Conservation (phyloP, 2,329 filamentous ascomycete genomes). For the Penicillium italicum region DNA sequence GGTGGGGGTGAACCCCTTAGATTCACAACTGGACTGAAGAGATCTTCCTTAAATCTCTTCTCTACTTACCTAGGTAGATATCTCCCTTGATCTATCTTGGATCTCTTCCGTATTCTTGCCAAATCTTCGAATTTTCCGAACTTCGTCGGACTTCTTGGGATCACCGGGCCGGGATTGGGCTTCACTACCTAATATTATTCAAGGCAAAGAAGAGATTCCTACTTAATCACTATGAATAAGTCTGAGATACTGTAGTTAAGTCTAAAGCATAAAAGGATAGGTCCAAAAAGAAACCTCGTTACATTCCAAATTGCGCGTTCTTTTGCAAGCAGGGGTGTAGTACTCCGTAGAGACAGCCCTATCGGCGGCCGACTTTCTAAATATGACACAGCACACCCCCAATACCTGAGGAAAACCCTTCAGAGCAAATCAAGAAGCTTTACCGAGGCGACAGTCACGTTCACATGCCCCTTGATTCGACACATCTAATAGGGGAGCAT, state of each 20-base stretch:
- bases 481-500: not conserved
- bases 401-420: not conserved
- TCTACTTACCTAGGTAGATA: too few relatives aligned
- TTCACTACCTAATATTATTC: not conserved
- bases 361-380: not conserved
- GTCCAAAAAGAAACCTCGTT: not conserved
- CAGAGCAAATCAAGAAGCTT: not conserved
- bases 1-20: not conserved
- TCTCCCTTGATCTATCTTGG: not conserved
- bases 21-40: not conserved
- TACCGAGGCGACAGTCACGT: constrained; percentile 4
- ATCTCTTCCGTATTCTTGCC: not conserved
- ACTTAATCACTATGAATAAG: not conserved
- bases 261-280: not conserved
- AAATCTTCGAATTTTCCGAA: too few relatives aligned
- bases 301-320: constrained; percentile 18
- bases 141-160: not conserved
- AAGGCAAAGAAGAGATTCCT: not conserved
- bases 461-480: not conserved
- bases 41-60: not conserved
- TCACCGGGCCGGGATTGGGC: constrained; percentile 8
- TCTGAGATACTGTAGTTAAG: too few relatives aligned
- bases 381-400: not conserved
- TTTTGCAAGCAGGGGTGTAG: constrained; percentile 8
- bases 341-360: constrained; percentile 7